Percentiles rank a stretch among this genome's conserved stretches.
Conservation (phyloP, 495 filamentous ascomycete species). For the Penicillium malachiteum region DNA sequence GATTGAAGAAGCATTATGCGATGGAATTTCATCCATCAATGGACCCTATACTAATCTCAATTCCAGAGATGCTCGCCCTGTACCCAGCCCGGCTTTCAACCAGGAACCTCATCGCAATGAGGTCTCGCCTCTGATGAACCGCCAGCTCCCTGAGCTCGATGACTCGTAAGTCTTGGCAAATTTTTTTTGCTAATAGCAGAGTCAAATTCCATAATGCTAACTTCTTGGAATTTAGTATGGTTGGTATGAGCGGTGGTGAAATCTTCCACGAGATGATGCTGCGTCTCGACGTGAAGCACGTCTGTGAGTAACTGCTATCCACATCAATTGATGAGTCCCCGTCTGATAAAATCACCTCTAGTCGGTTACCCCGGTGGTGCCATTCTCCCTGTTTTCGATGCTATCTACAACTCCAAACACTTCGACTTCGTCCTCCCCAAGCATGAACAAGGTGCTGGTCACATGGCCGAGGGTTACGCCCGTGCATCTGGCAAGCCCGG, state of each 20-base stretch:
- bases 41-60: background rate
- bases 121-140: conserved; percentile 68
- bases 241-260: conserved; percentile 91
- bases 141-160: conserved; percentile 66
- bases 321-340: conserved; percentile 7
- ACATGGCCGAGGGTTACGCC: conserved; percentile 67
- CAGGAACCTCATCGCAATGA: conserved; percentile 57
- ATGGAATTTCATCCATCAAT: background rate
- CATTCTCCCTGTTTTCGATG: conserved; percentile 57
- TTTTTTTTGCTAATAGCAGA: background rate
- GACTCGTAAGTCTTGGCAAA: conserved; percentile 51
- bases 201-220: conserved; percentile 27
- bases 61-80: conserved; percentile 47
- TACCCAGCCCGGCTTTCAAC: conserved; percentile 73
- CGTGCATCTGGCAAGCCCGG: conserved; percentile 61
- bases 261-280: conserved; percentile 99
- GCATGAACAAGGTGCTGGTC: conserved; percentile 65
- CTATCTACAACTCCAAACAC: conserved; percentile 61
- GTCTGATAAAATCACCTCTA: conserved; percentile 5
- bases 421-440: conserved; percentile 63
- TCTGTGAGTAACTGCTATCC: conserved; percentile 61
- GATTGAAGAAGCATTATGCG: background rate
- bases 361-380: conserved; percentile 45
- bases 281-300: conserved; percentile 83
- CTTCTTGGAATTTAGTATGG: conserved; percentile 54